phyloP scores from a whole-genome alignment of 1,139 yeast genomes.

The Geotrichum cucujoidarum region DNA sequence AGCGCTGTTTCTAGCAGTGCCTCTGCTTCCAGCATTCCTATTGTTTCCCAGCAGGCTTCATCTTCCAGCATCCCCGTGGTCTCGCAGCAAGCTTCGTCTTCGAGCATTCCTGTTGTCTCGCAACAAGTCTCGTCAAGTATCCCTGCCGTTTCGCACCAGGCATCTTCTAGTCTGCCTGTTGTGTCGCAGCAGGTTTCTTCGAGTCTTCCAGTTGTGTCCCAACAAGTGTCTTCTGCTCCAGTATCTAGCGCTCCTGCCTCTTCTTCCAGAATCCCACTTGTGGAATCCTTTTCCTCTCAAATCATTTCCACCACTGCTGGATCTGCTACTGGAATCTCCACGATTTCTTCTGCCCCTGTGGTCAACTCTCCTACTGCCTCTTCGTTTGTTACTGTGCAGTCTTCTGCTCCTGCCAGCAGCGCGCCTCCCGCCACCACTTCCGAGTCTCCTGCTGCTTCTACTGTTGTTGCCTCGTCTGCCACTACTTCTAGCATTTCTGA shows the following conservation, averaged over 20 bases:
- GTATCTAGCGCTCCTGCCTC: constrained; percentile 2
- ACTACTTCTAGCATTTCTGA: constrained; percentile 16
- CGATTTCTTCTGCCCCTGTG: constrained; percentile 12
- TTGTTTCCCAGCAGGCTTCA: not conserved
- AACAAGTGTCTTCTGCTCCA: not conserved
- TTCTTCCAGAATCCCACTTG: constrained; percentile 5
- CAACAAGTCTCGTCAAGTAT: not conserved
- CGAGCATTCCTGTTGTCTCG: constrained; percentile 3
- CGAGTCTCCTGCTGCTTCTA: constrained; percentile 9
- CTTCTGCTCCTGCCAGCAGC: constrained; percentile 12
- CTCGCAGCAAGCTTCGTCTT: not conserved
- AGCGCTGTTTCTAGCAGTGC: not conserved
- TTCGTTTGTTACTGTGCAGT: constrained; percentile 13
- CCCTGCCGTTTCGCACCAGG: not conserved
- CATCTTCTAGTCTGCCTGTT: not conserved
- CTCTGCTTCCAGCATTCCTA: not conserved
- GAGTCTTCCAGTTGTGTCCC: not conserved
- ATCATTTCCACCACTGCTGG: constrained; percentile 5
- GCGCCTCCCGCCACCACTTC: not conserved
- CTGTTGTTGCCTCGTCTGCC: constrained; percentile 18
- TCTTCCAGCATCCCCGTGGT: not conserved
- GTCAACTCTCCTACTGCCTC: not conserved
- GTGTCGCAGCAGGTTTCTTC: not conserved
- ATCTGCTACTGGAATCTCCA: constrained; percentile 3
- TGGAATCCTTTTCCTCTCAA: constrained; percentile 1